A percentile compares a stretch with the other conserved stretches of the same genome.
Evolutionary conservation across 129 eudicot genomes (phyloP).

Genomic region (Flaveria sonorensis): DNA sequence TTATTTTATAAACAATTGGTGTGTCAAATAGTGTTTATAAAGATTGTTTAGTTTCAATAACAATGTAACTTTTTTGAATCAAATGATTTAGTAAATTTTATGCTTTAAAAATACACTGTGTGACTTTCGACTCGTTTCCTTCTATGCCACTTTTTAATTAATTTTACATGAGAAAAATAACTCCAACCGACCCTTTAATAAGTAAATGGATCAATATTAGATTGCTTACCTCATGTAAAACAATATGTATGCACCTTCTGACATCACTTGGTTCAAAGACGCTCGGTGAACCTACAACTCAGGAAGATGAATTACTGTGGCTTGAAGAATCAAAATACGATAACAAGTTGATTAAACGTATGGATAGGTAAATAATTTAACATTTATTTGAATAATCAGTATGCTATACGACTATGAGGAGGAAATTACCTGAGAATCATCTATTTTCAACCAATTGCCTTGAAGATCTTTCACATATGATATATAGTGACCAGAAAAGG

Average conservation of each 20-base stretch:
- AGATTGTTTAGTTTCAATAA: neutral
- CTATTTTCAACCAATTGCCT: constrained; percentile 85
- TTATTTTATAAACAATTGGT: neutral
- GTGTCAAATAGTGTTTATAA: neutral
- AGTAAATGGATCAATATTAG: neutral
- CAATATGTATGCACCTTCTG: constrained; percentile 92
- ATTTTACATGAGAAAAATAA: neutral
- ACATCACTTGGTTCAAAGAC: constrained; percentile 77
- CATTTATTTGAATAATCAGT: constrained; percentile 8
- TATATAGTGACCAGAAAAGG: constrained; percentile 93
- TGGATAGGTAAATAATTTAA: neutral
- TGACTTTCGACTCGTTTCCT: neutral
- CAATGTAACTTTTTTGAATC: neutral
- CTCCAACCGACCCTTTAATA: neutral
- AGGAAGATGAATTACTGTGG: neutral
- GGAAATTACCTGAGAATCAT: constrained; percentile 71
- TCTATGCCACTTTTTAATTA: neutral
- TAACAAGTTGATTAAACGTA: neutral
- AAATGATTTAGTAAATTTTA: neutral
- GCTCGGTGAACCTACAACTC: constrained; percentile 70
- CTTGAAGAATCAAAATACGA: constrained; percentile 1
- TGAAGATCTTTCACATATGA: constrained; percentile 85
- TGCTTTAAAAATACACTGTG: neutral
- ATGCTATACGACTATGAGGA: constrained; percentile 1
- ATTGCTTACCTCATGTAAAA: constrained; percentile 81